Evolutionary conservation across 148 eudicot genomes (phyloP).

Genomic region (Hydrangea macrophylla): DNA sequence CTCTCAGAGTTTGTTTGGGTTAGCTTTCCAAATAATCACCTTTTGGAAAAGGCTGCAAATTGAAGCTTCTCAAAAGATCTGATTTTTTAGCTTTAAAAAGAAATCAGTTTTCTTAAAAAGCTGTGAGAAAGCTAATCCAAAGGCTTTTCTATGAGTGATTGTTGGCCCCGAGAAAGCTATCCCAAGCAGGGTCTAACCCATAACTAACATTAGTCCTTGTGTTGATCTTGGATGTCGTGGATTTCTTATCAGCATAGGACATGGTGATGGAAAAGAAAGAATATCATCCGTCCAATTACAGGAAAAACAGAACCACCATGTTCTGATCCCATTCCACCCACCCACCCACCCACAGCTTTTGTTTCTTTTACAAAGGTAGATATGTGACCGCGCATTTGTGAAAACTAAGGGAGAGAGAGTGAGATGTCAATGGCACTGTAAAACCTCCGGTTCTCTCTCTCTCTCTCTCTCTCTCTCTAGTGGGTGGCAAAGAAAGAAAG

Average conservation of each 20-base stretch:
- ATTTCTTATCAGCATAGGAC: conserved; percentile 40
- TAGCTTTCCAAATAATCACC: no score
- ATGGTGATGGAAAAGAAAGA: conserved; percentile 20
- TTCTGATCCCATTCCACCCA: neutral
- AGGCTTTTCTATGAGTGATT: no score
- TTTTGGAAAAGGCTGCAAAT: no score
- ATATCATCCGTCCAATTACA: conserved; percentile 7
- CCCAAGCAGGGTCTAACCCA: no score
- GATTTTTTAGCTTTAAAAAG: no score
- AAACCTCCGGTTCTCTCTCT: neutral
- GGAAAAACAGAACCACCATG: neutral
- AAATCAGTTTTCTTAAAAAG: no score
- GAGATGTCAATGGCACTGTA: neutral
- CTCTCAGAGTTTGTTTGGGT: no score
- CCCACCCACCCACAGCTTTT: conserved; percentile 12
- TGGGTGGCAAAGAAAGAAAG: conserved; percentile 23
- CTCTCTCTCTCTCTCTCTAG: no score
- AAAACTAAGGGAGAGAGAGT: conserved; percentile 1
- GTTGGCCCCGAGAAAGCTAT: no score
- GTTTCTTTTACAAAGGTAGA: neutral
- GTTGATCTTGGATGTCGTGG: conserved; percentile 25
- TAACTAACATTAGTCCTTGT: neutral
- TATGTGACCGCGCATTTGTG: conserved; percentile 16
- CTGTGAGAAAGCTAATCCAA: no score
- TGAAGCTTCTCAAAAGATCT: no score